These are phyloP conservation scores for Canna indica DNA, from an alignment of 176 grass and related monocot genomes.

Conservation along the genomic window DNA sequence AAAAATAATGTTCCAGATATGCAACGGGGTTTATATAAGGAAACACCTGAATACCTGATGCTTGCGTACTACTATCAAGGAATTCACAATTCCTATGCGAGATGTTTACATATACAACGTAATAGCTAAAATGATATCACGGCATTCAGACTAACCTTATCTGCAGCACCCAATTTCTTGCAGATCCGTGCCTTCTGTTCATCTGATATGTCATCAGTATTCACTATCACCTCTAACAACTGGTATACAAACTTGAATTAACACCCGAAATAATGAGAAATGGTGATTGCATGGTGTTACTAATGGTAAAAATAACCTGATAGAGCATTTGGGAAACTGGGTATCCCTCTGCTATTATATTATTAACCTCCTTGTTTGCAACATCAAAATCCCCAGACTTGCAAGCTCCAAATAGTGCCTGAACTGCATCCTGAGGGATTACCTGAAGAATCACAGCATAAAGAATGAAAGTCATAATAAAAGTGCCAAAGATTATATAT, in stretches of 20 bases:
- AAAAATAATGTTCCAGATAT: too few species aligned
- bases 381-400: slow-evolving; percentile 87
- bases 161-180: slow-evolving; percentile 82
- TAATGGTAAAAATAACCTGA: slow-evolving; percentile 37
- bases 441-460: slow-evolving; percentile 30
- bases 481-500: too few species aligned
- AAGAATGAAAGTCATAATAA: neutral
- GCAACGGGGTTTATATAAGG: too few species aligned
- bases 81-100: too few species aligned
- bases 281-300: neutral
- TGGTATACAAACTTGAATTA: slow-evolving; percentile 34
- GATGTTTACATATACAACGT: too few species aligned
- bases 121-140: neutral
- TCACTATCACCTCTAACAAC: slow-evolving; percentile 77
- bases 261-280: slow-evolving; percentile 4
- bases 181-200: slow-evolving; percentile 93
- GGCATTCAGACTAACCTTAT: slow-evolving; percentile 66
- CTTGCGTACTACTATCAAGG: too few species aligned
- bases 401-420: slow-evolving; percentile 66
- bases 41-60: too few species aligned
- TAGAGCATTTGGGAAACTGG: slow-evolving; percentile 82
- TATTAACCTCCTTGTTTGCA: slow-evolving; percentile 81
- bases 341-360: slow-evolving; percentile 92
- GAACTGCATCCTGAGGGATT: slow-evolving; percentile 69
- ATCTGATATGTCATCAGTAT: slow-evolving; percentile 62